Percentiles rank a stretch among this genome's conserved stretches.
Conservation (phyloP, 768 basidiomycete genomes). For the Lactarius evosmus region DNA sequence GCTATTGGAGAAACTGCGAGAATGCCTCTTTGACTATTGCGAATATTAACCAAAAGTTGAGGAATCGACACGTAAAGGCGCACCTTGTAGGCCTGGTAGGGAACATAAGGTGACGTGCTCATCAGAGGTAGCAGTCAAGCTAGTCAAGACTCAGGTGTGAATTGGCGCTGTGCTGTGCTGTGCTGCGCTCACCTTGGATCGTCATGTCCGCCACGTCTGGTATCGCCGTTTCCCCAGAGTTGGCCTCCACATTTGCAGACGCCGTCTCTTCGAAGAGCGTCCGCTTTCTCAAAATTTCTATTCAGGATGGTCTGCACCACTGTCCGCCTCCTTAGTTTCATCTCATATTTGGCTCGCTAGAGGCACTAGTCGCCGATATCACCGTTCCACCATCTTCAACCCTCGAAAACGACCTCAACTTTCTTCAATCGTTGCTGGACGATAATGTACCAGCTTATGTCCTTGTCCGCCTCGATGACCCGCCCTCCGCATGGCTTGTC, state of each 20-base stretch:
- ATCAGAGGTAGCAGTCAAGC: conserved; percentile 26
- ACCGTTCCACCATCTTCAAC: conserved; percentile 48
- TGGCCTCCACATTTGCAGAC: conserved; percentile 54
- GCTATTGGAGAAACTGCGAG: conserved; percentile 38
- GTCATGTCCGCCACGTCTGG: conserved; percentile 74
- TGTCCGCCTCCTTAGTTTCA: conserved; percentile 24
- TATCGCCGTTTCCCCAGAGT: conserved; percentile 59
- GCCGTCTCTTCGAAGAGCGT: conserved; percentile 48
- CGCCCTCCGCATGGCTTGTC: conserved; percentile 64
- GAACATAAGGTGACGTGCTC: conserved; percentile 37
- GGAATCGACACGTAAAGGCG: conserved; percentile 9
- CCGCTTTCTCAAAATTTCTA: conserved; percentile 76
- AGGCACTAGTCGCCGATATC: conserved; percentile 61
- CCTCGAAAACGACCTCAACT: conserved; percentile 58
- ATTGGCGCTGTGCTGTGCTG: not conserved
- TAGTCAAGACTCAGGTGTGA: not conserved
- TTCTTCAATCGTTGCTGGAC: conserved; percentile 56
- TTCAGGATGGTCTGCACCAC: conserved; percentile 60
- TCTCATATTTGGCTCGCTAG: conserved; percentile 42
- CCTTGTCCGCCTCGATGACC: conserved; percentile 59
- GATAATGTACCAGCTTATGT: conserved; percentile 71
- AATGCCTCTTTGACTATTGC: conserved; percentile 47
- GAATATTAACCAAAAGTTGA: conserved; percentile 10
- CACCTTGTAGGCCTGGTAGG: conserved; percentile 52
- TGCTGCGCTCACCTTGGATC: not conserved